Evolutionary conservation across 306 rosid species (phyloP).

Genomic region (Begonia fuchsioides): DNA sequence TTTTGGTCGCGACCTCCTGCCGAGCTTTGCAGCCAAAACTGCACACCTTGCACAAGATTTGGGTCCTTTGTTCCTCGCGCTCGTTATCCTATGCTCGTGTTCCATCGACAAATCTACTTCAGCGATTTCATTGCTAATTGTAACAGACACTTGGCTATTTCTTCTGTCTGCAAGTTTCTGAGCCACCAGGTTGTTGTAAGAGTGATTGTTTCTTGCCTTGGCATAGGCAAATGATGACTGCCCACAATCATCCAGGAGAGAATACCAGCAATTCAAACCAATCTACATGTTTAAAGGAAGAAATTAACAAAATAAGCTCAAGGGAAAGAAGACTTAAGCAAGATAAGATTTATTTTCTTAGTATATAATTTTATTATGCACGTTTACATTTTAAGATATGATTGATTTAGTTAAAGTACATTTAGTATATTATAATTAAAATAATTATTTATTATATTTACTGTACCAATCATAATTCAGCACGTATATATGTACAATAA

Average conservation of each 20-base stretch:
- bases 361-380: too few relatives aligned
- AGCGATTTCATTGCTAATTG: conserved; percentile 35
- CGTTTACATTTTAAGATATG: too few relatives aligned
- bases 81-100: conserved; percentile 14
- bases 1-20: conserved; percentile 41
- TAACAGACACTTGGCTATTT: conserved; percentile 46
- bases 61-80: conserved; percentile 16
- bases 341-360: too few relatives aligned
- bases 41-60: conserved; percentile 60
- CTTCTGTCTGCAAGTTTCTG: conserved; percentile 42
- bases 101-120: conserved; percentile 19
- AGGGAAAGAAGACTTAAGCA: too few relatives aligned
- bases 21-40: conserved; percentile 24
- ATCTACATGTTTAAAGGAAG: conserved; percentile 23
- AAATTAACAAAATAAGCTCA: background rate
- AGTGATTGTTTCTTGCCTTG: conserved; percentile 52
- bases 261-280: conserved; percentile 75
- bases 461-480: too few relatives aligned
- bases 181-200: conserved; percentile 52
- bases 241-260: conserved; percentile 58
- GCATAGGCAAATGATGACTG: conserved; percentile 66
- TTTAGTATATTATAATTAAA: too few relatives aligned
- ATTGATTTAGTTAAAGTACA: too few relatives aligned
- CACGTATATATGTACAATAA: too few relatives aligned
- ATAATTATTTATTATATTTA: too few relatives aligned